These are phyloP conservation scores for Terana coerulea DNA, from an alignment of 768 basidiomycete species.

Conservation along the genomic window DNA sequence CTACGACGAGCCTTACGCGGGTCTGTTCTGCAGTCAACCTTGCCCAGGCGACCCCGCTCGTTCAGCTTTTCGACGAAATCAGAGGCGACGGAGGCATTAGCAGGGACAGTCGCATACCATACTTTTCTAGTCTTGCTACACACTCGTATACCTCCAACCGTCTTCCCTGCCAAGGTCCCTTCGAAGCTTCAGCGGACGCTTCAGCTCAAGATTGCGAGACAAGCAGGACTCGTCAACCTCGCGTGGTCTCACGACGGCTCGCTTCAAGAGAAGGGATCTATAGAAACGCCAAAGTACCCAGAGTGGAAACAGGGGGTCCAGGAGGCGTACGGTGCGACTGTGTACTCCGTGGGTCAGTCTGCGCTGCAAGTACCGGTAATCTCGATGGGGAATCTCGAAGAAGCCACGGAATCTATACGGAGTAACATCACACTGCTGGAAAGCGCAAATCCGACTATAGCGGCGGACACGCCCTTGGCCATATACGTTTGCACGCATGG, in stretches of 20 bases:
- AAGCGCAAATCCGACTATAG: background rate
- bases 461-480: conserved; percentile 27
- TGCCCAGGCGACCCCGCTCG: no score
- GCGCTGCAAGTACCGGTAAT: conserved; percentile 47
- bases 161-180: conserved; percentile 43
- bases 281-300: background rate
- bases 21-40: no score
- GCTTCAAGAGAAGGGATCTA: conserved; percentile 21
- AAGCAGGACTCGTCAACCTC: conserved; percentile 60
- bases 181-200: conserved; percentile 48
- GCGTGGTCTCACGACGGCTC: no score
- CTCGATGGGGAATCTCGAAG: conserved; percentile 46
- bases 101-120: conserved; percentile 53
- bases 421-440: conserved; percentile 27
- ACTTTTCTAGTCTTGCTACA: conserved; percentile 54
- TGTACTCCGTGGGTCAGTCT: conserved; percentile 47
- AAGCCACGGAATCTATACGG: conserved; percentile 34
- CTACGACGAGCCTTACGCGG: no score
- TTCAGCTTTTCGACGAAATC: no score
- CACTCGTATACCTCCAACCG: conserved; percentile 41
- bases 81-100: no score
- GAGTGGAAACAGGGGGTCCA: conserved; percentile 18
- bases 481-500: conserved; percentile 80
- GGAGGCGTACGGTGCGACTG: conserved; percentile 39
- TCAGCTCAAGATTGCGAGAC: conserved; percentile 38